A percentile compares a stretch with the other conserved stretches of the same genome.
These are phyloP conservation scores for Aspergillus fijiensis DNA, from an alignment of 2,329 filamentous ascomycete species.

Conservation along the genomic window DNA sequence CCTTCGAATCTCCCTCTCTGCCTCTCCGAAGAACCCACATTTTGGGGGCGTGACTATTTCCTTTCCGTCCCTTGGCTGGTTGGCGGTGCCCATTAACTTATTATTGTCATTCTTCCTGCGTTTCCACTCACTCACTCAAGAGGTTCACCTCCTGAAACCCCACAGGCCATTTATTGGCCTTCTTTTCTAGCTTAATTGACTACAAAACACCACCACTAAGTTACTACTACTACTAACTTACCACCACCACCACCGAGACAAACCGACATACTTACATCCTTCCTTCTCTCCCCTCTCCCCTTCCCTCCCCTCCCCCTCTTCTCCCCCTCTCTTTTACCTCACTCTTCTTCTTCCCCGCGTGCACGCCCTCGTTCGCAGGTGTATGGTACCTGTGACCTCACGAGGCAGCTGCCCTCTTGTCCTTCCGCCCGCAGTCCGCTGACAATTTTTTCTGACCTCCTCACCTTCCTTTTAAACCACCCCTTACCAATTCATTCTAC, in stretches of 20 bases:
- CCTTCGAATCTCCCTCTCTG: neutral
- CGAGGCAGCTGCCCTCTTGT: constrained; percentile 36
- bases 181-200: neutral
- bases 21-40: neutral
- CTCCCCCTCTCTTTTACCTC: neutral
- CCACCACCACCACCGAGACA: neutral
- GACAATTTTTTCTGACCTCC: constrained; percentile 20
- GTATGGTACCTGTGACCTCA: constrained; percentile 34
- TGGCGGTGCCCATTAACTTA: neutral
- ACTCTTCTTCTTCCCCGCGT: constrained; percentile 8
- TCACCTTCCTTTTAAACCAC: neutral
- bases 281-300: neutral
- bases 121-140: no score
- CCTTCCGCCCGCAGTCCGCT: constrained; percentile 26
- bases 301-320: neutral
- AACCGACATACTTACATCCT: neutral
- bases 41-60: neutral
- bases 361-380: constrained; percentile 17
- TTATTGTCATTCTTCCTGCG: neutral
- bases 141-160: neutral
- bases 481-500: neutral
- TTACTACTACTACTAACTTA: no score
- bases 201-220: neutral
- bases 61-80: neutral
- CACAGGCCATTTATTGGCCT: neutral